Conservation (phyloP, 2,329 filamentous ascomycete species). For the Trichoderma sp. region DNA sequence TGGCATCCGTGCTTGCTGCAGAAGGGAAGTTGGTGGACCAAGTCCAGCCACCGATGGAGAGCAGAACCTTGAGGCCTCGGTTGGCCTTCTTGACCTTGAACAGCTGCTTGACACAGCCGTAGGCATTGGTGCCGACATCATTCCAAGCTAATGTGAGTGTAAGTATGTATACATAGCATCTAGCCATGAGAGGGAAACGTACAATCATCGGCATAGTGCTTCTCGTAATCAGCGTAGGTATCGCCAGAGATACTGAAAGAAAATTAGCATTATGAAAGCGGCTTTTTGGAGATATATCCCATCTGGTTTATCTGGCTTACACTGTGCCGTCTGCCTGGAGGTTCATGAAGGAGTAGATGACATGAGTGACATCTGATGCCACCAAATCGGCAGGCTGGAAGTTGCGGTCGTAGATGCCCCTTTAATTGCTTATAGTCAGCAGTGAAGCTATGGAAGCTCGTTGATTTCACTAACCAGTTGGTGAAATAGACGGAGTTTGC, state of each 20-base stretch:
- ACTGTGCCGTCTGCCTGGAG: slow-evolving; percentile 69
- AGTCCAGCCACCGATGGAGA: slow-evolving; percentile 84
- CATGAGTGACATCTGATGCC: slow-evolving; percentile 67
- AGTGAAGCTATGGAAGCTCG: neutral
- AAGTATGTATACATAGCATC: neutral
- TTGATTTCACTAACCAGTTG: slow-evolving; percentile 43
- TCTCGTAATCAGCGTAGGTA: slow-evolving; percentile 66
- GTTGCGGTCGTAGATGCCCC: slow-evolving; percentile 73
- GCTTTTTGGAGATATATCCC: neutral
- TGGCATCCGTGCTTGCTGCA: slow-evolving; percentile 60
- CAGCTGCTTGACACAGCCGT: slow-evolving; percentile 78
- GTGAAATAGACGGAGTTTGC: slow-evolving; percentile 46
- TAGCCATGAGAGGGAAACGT: slow-evolving; percentile 24
- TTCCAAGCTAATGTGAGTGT: slow-evolving; percentile 48
- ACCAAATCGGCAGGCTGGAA: slow-evolving; percentile 71
- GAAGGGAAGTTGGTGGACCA: slow-evolving; percentile 73
- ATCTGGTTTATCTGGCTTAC: slow-evolving; percentile 37
- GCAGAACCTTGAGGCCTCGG: slow-evolving; percentile 71
- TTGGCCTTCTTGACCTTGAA: slow-evolving; percentile 74
- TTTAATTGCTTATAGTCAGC: slow-evolving; percentile 25
- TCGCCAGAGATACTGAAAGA: slow-evolving; percentile 59
- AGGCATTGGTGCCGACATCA: slow-evolving; percentile 66
- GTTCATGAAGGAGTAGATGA: slow-evolving; percentile 82
- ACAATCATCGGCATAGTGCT: slow-evolving; percentile 69
- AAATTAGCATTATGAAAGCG: neutral